Evolutionary conservation across 176 grass and related monocot genomes (phyloP).

Genomic region (Phoenix dactylifera): DNA sequence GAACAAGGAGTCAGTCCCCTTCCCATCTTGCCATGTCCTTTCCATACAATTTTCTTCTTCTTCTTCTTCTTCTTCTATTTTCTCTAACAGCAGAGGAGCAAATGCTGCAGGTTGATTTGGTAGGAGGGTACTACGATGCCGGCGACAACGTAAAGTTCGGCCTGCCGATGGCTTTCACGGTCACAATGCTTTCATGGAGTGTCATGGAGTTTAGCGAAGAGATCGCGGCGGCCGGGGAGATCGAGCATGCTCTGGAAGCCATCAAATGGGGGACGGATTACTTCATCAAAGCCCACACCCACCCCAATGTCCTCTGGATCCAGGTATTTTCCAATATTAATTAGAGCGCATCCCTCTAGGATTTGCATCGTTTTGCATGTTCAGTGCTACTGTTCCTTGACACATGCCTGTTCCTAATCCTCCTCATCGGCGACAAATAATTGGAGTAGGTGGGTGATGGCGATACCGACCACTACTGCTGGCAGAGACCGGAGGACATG

Average conservation of each 20-base stretch:
- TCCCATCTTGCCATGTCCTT: too few relatives aligned
- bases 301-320: slow-evolving; percentile 48
- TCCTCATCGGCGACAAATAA: background rate
- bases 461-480: slow-evolving; percentile 60
- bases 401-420: too few relatives aligned
- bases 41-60: too few relatives aligned
- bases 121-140: slow-evolving; percentile 88
- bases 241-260: slow-evolving; percentile 49
- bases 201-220: slow-evolving; percentile 48
- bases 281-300: slow-evolving; percentile 76
- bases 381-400: background rate
- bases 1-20: slow-evolving; percentile 46
- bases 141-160: slow-evolving; percentile 92
- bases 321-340: slow-evolving; percentile 25
- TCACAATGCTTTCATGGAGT: slow-evolving; percentile 67
- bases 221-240: slow-evolving; percentile 40
- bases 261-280: slow-evolving; percentile 89
- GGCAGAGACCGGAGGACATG: slow-evolving; percentile 79
- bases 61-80: background rate
- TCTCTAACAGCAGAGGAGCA: background rate
- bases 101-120: slow-evolving; percentile 47
- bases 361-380: background rate
- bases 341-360: background rate
- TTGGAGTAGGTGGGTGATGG: slow-evolving; percentile 42
- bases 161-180: slow-evolving; percentile 88